Percentiles rank a stretch among this genome's conserved stretches.
These are phyloP conservation scores for Aureobasidium sp. DNA, from an alignment of 2,329 filamentous ascomycete genomes.

Conservation along the genomic window DNA sequence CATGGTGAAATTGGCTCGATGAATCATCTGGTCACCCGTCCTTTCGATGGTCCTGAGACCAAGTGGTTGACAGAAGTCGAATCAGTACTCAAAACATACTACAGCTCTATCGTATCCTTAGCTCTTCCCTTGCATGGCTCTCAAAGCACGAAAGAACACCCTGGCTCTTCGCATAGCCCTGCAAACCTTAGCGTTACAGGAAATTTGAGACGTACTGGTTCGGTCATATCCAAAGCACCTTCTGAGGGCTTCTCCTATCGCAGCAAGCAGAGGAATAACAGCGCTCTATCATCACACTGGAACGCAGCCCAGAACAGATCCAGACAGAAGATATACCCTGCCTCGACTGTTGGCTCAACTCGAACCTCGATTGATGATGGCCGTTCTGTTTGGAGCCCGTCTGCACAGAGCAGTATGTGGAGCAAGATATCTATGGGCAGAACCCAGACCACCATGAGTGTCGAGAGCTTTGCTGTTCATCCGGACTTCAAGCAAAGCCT, in stretches of 20 bases:
- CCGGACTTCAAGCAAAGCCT: constrained; percentile 93
- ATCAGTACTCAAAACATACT: constrained; percentile 84
- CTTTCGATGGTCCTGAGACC: constrained; percentile 66
- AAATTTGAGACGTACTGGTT: constrained; percentile 73
- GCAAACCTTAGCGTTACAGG: constrained; percentile 56
- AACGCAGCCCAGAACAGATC: constrained; percentile 86
- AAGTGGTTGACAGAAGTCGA: constrained; percentile 89
- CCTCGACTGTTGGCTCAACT: constrained; percentile 79
- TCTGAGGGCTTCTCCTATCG: constrained; percentile 72
- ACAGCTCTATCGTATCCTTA: constrained; percentile 79
- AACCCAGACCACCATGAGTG: constrained; percentile 83
- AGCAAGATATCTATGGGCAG: constrained; percentile 89
- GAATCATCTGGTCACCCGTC: constrained; percentile 69
- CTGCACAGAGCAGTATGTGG: constrained; percentile 85
- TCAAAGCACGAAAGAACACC: constrained; percentile 35
- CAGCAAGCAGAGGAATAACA: constrained; percentile 54
- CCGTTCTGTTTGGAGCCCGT: constrained; percentile 85
- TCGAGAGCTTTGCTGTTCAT: constrained; percentile 72
- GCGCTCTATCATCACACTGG: constrained; percentile 58
- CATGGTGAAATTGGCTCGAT: constrained; percentile 44
- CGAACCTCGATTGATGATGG: constrained; percentile 90
- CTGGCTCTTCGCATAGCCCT: constrained; percentile 16
- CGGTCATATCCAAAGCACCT: constrained; percentile 84
- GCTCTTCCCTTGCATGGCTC: constrained; percentile 80
- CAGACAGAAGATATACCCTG: constrained; percentile 65